phyloP scores from a whole-genome alignment of 2,329 filamentous ascomycete species.

The Diaporthe helianthi region DNA sequence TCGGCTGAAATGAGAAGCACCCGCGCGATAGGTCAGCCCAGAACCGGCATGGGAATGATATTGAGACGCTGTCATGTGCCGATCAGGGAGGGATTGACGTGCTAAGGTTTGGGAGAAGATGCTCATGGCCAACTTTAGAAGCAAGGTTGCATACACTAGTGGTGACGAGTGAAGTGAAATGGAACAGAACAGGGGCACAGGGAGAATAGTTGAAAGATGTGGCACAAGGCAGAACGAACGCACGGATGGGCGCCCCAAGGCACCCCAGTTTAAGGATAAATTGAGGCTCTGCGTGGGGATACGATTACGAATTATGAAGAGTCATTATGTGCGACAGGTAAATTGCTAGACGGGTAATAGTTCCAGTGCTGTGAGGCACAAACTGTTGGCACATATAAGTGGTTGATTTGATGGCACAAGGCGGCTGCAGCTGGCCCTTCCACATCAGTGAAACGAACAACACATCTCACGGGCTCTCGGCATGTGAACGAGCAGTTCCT shows the following conservation, averaged over 20 bases:
- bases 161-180: neutral
- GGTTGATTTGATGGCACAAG: neutral
- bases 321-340: neutral
- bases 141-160: neutral
- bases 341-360: conserved; percentile 9
- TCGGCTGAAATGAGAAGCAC: neutral
- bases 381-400: conserved; percentile 1
- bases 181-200: neutral
- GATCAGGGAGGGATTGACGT: neutral
- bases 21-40: neutral
- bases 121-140: neutral
- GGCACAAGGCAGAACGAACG: conserved; percentile 10
- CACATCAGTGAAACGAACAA: neutral
- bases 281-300: neutral
- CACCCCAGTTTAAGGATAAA: neutral
- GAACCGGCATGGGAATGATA: too few species aligned
- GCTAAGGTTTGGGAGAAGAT: neutral
- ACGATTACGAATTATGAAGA: neutral
- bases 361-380: conserved; percentile 18
- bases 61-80: neutral
- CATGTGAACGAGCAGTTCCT: too few species aligned
- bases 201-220: neutral
- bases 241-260: neutral
- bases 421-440: neutral
- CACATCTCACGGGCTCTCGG: neutral